Evolutionary conservation across 768 basidiomycete genomes (phyloP).

Genomic region (Crucibulum laeve): DNA sequence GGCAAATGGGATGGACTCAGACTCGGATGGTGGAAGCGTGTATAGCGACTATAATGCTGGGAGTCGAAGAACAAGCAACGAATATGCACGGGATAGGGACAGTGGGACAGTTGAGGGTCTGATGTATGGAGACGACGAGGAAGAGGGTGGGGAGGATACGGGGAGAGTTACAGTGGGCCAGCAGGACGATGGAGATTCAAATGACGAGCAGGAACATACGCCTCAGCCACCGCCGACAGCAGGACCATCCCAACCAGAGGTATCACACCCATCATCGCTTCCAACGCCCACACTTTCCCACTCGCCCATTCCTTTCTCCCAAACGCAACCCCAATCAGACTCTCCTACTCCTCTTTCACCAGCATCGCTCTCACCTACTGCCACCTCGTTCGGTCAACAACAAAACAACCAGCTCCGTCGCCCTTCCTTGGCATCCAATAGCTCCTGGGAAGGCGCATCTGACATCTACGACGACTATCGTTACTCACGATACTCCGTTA

Average conservation of each 20-base stretch:
- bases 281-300: conserved; percentile 2
- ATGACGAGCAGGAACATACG: not conserved
- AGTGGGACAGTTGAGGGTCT: conserved; percentile 19
- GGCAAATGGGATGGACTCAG: conserved; percentile 29
- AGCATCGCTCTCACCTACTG: too few species aligned
- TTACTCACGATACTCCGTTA: conserved; percentile 60
- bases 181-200: not conserved
- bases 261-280: not conserved
- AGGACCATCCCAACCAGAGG: not conserved
- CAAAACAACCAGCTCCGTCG: too few species aligned
- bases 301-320: conserved; percentile 2
- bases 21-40: conserved; percentile 18
- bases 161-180: not conserved
- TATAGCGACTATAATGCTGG: not conserved
- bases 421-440: conserved; percentile 23
- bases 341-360: not conserved
- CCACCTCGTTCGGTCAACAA: too few species aligned
- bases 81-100: conserved; percentile 9
- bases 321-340: not conserved
- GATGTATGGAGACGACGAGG: conserved; percentile 12
- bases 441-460: conserved; percentile 58
- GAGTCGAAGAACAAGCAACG: conserved; percentile 6
- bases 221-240: not conserved
- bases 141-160: conserved; percentile 7
- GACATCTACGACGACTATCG: conserved; percentile 83